Evolutionary conservation across 75 land plant genomes (phyloP).

Genomic region (Gnetum montanum): DNA sequence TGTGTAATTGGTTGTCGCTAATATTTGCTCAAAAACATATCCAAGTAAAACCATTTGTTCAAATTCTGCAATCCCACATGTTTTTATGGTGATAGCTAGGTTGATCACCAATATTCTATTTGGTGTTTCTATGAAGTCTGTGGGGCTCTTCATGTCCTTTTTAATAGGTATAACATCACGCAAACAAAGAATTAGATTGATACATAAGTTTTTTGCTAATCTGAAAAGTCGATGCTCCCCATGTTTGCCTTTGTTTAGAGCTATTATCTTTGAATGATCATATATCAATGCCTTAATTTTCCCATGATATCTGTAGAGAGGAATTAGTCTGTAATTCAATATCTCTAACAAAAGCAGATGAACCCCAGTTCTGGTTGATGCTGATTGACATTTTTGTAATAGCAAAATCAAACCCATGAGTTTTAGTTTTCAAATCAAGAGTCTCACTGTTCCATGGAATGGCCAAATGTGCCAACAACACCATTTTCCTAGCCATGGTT

Average conservation of each 20-base stretch:
- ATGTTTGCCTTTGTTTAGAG: constrained; percentile 68
- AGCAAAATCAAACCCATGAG: too few species aligned
- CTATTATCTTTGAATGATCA: constrained; percentile 83
- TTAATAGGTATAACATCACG: constrained; percentile 76
- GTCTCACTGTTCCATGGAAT: too few species aligned
- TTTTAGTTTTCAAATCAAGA: too few species aligned
- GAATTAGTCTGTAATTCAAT: constrained; percentile 72
- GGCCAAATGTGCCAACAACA: too few species aligned
- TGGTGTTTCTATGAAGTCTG: constrained; percentile 92
- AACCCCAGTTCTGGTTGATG: constrained; percentile 58
- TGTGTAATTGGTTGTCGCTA: constrained; percentile 77
- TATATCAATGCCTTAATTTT: constrained; percentile 70
- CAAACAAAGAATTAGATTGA: constrained; percentile 77
- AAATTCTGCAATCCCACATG: constrained; percentile 94
- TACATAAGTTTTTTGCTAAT: constrained; percentile 94
- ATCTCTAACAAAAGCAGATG: constrained; percentile 71
- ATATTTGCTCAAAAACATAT: constrained; percentile 75
- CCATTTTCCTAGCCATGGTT: too few species aligned
- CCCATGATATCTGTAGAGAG: constrained; percentile 87
- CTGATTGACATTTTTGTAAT: too few species aligned
- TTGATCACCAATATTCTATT: constrained; percentile 75
- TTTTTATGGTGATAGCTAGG: constrained; percentile 96
- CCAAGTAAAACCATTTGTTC: constrained; percentile 69
- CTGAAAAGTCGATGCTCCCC: constrained; percentile 96
- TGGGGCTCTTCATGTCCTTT: constrained; percentile 88